These are phyloP conservation scores for Nissolia schottii DNA, from an alignment of 306 rosid species.

Conservation along the genomic window DNA sequence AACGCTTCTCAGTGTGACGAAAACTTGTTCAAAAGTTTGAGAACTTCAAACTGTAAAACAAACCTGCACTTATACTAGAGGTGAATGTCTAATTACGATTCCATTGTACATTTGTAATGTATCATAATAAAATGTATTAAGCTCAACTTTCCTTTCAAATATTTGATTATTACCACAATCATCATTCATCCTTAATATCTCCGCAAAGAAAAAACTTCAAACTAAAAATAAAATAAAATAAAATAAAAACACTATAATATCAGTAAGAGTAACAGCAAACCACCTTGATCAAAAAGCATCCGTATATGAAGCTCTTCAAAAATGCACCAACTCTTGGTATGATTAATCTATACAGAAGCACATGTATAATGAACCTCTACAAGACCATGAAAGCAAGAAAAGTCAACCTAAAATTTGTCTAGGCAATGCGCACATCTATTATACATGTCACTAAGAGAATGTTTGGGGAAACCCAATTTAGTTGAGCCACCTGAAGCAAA, in stretches of 20 bases:
- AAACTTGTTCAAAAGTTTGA: too few relatives aligned
- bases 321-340: too few relatives aligned
- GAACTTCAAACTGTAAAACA: too few relatives aligned
- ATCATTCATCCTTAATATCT: not conserved
- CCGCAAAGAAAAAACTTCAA: too few relatives aligned
- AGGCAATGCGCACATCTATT: not conserved
- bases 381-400: not conserved
- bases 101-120: too few relatives aligned
- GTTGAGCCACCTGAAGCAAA: constrained; percentile 20
- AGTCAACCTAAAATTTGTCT: not conserved
- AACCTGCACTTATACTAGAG: too few relatives aligned
- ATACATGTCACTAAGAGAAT: not conserved
- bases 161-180: not conserved
- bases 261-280: not conserved
- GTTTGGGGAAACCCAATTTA: not conserved
- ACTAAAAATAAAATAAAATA: not conserved
- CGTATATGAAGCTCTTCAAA: too few relatives aligned
- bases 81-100: too few relatives aligned
- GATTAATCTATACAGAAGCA: not conserved
- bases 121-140: not conserved
- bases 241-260: not conserved
- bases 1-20: too few relatives aligned
- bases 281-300: not conserved
- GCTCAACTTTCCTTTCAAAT: not conserved
- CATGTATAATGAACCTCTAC: not conserved